Evolutionary conservation across 306 rosid species (phyloP).

Genomic region (Prunus fruticosa): DNA sequence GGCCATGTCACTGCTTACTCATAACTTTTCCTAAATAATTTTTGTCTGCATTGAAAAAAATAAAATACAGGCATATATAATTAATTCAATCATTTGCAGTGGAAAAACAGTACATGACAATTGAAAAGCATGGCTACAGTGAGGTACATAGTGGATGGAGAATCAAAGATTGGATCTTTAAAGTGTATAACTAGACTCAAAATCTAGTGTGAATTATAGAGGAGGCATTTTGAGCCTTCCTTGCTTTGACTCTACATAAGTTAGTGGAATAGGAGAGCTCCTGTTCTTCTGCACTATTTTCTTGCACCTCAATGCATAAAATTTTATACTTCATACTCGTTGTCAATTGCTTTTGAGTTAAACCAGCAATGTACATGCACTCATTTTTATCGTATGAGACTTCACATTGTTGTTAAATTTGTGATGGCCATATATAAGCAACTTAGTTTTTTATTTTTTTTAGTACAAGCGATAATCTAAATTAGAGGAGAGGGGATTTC

Average conservation of each 20-base stretch:
- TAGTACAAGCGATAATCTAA: background rate
- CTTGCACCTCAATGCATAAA: too few relatives aligned
- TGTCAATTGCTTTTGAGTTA: too few relatives aligned
- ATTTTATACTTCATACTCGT: too few relatives aligned
- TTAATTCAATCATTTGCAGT: constrained; percentile 7
- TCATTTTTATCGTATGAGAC: background rate
- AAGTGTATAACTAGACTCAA: background rate
- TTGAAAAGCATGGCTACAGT: background rate
- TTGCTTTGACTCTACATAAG: background rate
- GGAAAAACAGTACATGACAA: constrained; percentile 1
- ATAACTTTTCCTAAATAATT: background rate
- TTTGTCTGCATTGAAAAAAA: background rate
- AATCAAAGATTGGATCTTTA: background rate
- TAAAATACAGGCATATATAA: background rate
- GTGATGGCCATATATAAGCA: background rate
- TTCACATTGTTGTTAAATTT: background rate
- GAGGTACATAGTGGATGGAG: background rate
- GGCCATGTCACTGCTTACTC: background rate
- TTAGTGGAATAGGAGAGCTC: too few relatives aligned
- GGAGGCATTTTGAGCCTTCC: background rate
- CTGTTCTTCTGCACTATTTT: too few relatives aligned
- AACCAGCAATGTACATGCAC: too few relatives aligned
- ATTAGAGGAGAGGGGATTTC: too few relatives aligned
- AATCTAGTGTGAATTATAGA: constrained; percentile 3
- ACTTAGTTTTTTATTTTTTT: background rate